These are phyloP conservation scores for Stipa capillata DNA, from an alignment of 176 grass and related monocot species.

Conservation along the genomic window DNA sequence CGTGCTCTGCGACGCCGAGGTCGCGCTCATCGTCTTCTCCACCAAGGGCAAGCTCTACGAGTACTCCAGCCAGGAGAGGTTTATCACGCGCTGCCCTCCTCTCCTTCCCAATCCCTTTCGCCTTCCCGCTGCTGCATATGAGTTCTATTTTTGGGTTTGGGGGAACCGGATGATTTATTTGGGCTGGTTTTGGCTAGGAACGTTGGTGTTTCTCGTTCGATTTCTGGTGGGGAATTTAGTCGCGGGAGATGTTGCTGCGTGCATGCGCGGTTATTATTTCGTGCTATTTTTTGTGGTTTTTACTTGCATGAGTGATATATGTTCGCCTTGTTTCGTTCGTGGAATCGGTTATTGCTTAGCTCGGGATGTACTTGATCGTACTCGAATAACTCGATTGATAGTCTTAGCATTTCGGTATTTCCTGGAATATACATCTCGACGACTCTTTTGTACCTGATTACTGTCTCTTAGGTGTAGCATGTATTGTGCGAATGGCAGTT, in stretches of 20 bases:
- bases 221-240: not conserved
- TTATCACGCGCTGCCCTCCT: not conserved
- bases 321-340: not conserved
- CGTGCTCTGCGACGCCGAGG: conserved; percentile 92
- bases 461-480: not conserved
- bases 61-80: conserved; percentile 47
- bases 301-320: conserved; percentile 2
- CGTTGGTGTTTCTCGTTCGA: not conserved
- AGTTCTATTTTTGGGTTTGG: not conserved
- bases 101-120: not conserved
- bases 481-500: not conserved
- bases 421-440: not conserved
- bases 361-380: not conserved
- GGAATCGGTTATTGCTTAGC: not conserved
- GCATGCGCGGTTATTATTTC: conserved; percentile 23
- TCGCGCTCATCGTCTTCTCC: conserved; percentile 88
- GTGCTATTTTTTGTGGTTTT: conserved; percentile 7
- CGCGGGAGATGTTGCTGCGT: not conserved
- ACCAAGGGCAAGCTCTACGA: conserved; percentile 88
- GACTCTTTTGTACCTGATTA: not conserved
- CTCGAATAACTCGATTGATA: not conserved
- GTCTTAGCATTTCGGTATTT: not conserved
- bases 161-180: not conserved
- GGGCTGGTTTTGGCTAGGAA: not conserved
- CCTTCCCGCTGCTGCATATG: not conserved